phyloP scores from a whole-genome alignment of 1,284 basidiomycete species.

The Prillingera fragicola region DNA sequence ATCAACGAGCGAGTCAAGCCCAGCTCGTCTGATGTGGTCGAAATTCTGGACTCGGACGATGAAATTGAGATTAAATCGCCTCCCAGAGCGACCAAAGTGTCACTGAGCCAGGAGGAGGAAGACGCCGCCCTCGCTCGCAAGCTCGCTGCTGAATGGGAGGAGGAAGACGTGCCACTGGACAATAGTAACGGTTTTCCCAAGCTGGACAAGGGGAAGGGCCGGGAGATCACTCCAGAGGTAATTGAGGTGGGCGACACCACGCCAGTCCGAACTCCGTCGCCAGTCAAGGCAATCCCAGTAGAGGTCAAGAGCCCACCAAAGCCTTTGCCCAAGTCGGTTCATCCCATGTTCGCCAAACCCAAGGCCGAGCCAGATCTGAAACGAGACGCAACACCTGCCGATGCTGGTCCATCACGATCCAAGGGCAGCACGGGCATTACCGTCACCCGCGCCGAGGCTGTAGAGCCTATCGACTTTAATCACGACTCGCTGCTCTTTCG shows the following conservation, averaged over 20 bases:
- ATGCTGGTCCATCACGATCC: constrained; percentile 7
- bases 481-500: constrained; percentile 47
- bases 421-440: constrained; percentile 15
- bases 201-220: constrained; percentile 2
- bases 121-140: constrained; percentile 28
- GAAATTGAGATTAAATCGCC: constrained; percentile 3
- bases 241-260: constrained; percentile 11
- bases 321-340: constrained; percentile 5
- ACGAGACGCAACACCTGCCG: constrained; percentile 10
- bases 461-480: constrained; percentile 46
- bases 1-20: constrained; percentile 9
- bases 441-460: constrained; percentile 22
- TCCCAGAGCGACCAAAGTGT: background rate
- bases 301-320: background rate
- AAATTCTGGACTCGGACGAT: constrained; percentile 35
- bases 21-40: too few relatives aligned
- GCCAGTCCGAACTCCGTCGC: constrained; percentile 10
- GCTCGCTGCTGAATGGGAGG: constrained; percentile 25
- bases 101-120: background rate
- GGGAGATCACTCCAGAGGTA: constrained; percentile 10
- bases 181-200: constrained; percentile 9
- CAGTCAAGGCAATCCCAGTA: background rate
- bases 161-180: constrained; percentile 6
- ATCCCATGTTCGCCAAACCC: constrained; percentile 21
- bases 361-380: constrained; percentile 7